Percentiles rank a stretch among this genome's conserved stretches.
These are phyloP conservation scores for Colletotrichum cereale DNA, from an alignment of 2,329 filamentous ascomycete genomes.

Conservation along the genomic window DNA sequence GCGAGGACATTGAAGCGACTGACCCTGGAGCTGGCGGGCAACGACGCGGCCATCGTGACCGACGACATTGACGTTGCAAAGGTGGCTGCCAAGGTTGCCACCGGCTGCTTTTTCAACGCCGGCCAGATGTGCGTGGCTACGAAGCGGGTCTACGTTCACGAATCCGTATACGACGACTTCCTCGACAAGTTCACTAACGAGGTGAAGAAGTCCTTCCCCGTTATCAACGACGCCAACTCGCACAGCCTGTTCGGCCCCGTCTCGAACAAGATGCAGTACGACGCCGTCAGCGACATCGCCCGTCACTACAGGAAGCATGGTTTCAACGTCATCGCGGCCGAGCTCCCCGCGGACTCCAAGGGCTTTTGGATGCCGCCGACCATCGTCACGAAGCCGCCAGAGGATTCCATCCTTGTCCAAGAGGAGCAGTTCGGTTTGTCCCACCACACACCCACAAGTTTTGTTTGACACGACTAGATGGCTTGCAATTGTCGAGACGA, in stretches of 20 bases:
- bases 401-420: conserved; percentile 65
- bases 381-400: conserved; percentile 70
- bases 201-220: neutral
- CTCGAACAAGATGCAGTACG: conserved; percentile 74
- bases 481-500: neutral
- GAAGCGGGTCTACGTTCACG: conserved; percentile 73
- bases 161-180: conserved; percentile 69
- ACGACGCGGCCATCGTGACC: conserved; percentile 67
- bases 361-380: conserved; percentile 70
- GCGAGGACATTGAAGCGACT: conserved; percentile 65
- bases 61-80: conserved; percentile 63
- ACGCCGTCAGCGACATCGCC: conserved; percentile 65
- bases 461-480: neutral
- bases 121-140: conserved; percentile 68
- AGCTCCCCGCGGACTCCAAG: conserved; percentile 45
- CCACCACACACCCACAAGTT: neutral
- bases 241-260: conserved; percentile 64
- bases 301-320: conserved; percentile 32
- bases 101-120: conserved; percentile 64
- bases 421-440: conserved; percentile 61
- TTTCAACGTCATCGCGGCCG: conserved; percentile 52
- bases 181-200: conserved; percentile 51
- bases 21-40: conserved; percentile 67
- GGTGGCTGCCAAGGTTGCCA: conserved; percentile 56
- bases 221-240: conserved; percentile 4